Base-by-base conservation (phyloP, 352 stramenopile genomes). In the Aphanomyces astaci region DNA sequence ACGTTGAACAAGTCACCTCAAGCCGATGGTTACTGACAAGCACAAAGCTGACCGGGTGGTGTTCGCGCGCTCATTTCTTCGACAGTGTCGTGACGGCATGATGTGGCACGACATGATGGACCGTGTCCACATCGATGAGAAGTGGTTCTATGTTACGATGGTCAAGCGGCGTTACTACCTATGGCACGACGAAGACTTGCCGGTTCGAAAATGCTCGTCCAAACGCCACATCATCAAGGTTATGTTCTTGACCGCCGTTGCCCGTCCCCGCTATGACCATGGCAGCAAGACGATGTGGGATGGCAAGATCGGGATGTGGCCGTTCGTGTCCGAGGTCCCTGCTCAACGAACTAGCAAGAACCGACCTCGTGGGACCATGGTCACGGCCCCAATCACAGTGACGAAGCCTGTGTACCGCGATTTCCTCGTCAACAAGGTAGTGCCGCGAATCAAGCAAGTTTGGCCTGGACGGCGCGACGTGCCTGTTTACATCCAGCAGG, bases 211-310 rank as follows among this genome's bases (percentile, higher is more conserved):
- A 19, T 48, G 32, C 33, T 28, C n/a, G 4, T 59, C 51, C 15
- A 63, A 63, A 22, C 28, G 54, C 9, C 27, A 63, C 33, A 43
- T 63, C 22, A 4, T 63, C 28, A 63, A 63, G 22, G 54, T 63
- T 17, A 63, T 63, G 52, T 63, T 48, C 27, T 48, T 63, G 30
- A 25, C 24, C 28, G 54, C 54, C 7, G 54, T 63, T 7, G 54
- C 54, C 22, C 54, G 54, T 19, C 54, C 54, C 10, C n/a, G 54
- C n/a, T 27, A 48, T 27, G 54, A 63, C 54, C 7, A 27, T 31
- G 10, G 4, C 4, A n/a, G 33, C 4, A 25, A 48, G 9, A 43
- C 15, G 15, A 25, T 17, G 11, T 63, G 28, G 28, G 30, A 45
- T 11, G 54, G 30, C 27, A 63, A 63, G 31, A 63, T 63, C 33